Evolutionary conservation across 1,284 basidiomycete genomes (phyloP), one percentile per base, ranked within the genome.

Genomic region (Mrakiaceae sp.): DNA sequence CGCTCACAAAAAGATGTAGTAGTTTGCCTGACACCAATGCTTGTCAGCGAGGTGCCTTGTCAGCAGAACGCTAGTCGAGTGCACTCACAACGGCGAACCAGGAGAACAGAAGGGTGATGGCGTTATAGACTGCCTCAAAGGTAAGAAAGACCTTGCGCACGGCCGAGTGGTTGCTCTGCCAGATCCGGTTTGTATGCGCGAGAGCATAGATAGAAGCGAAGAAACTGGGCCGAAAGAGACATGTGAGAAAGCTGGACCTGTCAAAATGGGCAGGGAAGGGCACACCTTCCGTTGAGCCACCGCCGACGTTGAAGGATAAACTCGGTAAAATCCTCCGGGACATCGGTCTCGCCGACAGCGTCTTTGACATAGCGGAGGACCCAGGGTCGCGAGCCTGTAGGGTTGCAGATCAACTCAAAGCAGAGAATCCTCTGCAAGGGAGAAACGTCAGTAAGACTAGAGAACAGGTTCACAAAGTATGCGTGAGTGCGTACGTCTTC

Each of bases 321-420:
- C 54, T 66, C 60, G 52, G 64, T 62, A 39, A 58, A 60, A n/a
- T 62, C 60, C 44, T 97, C 93, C 4, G 96, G 96, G 8, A 97
- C 91, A 75, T 99, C 96, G 0, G 96, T 99, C 74, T 98, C 95
- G 8, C 89, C 96, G 44, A 92, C 85, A 0, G 96, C 94, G 44
- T 87, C 86, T 77, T 93, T 96, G 72, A 99, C 95, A 72, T 93
- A 99, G 78, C 90, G 92, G 60, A 99, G 81, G 5, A 97, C 83
- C 95, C 95, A 27, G 27, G 27, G 27, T 27, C 27, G 27, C 27
- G 27, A 27, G 27, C 27, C 27, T 27, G 27, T 27, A 27, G 27
- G 27, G 27, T 27, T 98, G 0, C 95, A 76, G 54, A 98, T 86
- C 27, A 99, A 83, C 75, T 98, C 95, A 72, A 97, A 99, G 73